Evolutionary conservation across 2,329 filamentous ascomycete genomes (phyloP).

Genomic region (Neonectria faginata): DNA sequence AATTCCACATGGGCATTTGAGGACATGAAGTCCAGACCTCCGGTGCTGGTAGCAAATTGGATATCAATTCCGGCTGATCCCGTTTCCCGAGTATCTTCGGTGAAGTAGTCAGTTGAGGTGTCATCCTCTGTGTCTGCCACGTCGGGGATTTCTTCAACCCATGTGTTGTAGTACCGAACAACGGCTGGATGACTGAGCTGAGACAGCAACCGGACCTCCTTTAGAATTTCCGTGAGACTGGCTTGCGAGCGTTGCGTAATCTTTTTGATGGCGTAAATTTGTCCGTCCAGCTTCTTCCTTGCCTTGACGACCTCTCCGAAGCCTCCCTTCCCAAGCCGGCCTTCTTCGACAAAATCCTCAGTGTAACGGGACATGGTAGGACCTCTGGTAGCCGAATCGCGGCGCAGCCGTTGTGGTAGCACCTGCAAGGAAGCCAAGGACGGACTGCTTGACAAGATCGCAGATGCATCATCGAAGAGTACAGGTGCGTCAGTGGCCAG

Average conservation of each 20-base stretch:
- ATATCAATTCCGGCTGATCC: conserved; percentile 59
- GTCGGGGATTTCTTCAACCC: conserved; percentile 81
- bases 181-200: conserved; percentile 88
- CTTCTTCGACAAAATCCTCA: conserved; percentile 91
- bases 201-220: conserved; percentile 90
- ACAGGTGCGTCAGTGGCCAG: conserved; percentile 73
- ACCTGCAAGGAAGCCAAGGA: conserved; percentile 56
- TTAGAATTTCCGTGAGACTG: conserved; percentile 83
- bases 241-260: conserved; percentile 85
- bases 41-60: conserved; percentile 77
- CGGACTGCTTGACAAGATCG: conserved; percentile 56
- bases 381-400: conserved; percentile 70
- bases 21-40: conserved; percentile 93
- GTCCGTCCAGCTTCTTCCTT: conserved; percentile 91
- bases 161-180: conserved; percentile 94
- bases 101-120: conserved; percentile 63
- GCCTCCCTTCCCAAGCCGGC: conserved; percentile 88
- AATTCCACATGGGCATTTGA: conserved; percentile 86
- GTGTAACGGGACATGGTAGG: conserved; percentile 78
- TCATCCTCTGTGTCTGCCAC: conserved; percentile 67
- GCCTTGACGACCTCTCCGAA: conserved; percentile 98
- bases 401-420: conserved; percentile 64
- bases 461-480: conserved; percentile 59
- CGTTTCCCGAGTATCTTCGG: conserved; percentile 52
- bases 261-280: conserved; percentile 97